Evolutionary conservation across 495 filamentous ascomycete genomes (phyloP).

Genomic region (Penicillium herquei): DNA sequence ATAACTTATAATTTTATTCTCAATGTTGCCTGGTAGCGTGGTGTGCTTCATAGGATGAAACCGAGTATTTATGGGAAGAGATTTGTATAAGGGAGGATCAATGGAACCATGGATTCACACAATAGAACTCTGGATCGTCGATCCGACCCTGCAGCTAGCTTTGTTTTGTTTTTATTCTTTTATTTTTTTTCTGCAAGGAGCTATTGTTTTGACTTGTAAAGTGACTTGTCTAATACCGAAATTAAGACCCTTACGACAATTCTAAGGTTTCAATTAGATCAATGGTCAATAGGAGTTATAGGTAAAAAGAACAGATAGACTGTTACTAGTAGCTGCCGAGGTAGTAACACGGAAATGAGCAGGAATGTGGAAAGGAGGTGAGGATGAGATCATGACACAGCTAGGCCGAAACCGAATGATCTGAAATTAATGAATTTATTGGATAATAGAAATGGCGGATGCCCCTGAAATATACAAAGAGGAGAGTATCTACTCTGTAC

Average conservation of each 20-base stretch:
- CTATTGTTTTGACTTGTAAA: background rate
- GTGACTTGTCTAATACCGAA: slow-evolving; percentile 1
- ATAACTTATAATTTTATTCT: no score
- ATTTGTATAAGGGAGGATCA: background rate
- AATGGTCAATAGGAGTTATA: no score
- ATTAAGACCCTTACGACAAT: background rate
- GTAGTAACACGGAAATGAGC: background rate
- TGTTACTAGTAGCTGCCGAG: background rate
- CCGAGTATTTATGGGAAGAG: no score
- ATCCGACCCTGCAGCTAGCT: slow-evolving; percentile 1
- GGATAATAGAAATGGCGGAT: background rate
- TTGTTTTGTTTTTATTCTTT: background rate
- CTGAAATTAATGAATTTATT: background rate
- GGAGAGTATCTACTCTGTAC: background rate
- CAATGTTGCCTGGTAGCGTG: no score
- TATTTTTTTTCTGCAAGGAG: background rate
- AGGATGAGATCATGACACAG: slow-evolving; percentile 2
- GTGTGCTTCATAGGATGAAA: no score
- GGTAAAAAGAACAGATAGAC: background rate
- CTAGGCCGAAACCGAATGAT: background rate
- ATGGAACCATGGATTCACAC: slow-evolving; percentile 7
- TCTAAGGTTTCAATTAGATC: no score
- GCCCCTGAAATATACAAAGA: slow-evolving; percentile 1
- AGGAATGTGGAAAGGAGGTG: background rate
- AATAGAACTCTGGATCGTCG: slow-evolving; percentile 2